These are phyloP conservation scores for Fusarium sp. DNA, from an alignment of 2,329 filamentous ascomycete species.

Conservation along the genomic window DNA sequence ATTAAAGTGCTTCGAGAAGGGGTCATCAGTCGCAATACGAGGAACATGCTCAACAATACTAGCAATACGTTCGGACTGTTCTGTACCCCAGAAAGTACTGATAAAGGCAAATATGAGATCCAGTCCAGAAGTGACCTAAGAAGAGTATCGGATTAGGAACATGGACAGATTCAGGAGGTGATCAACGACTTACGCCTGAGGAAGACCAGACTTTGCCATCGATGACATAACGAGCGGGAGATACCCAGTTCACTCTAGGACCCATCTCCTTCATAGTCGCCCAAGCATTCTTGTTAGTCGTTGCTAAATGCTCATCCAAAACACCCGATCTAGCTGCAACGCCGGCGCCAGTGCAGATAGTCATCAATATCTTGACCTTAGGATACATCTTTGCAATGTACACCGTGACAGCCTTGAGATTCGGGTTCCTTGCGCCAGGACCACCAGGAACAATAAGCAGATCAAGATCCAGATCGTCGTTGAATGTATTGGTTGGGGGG, in stretches of 20 bases:
- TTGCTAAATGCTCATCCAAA: slow-evolving; percentile 67
- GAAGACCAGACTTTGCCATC: slow-evolving; percentile 74
- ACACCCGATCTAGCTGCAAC: slow-evolving; percentile 66
- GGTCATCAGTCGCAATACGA: slow-evolving; percentile 40
- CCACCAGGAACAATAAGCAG: slow-evolving; percentile 74
- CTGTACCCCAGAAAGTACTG: slow-evolving; percentile 57
- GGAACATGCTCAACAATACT: slow-evolving; percentile 62
- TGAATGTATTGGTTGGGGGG: slow-evolving; percentile 60
- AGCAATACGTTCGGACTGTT: slow-evolving; percentile 54
- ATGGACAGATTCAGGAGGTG: background rate
- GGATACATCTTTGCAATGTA: slow-evolving; percentile 54
- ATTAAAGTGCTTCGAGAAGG: slow-evolving; percentile 39
- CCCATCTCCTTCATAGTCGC: slow-evolving; percentile 55
- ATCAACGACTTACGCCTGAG: slow-evolving; percentile 57
- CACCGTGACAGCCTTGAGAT: slow-evolving; percentile 46
- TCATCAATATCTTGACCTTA: slow-evolving; percentile 63
- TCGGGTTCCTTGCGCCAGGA: slow-evolving; percentile 52
- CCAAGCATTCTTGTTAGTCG: slow-evolving; percentile 71
- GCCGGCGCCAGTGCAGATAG: slow-evolving; percentile 71
- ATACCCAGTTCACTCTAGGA: slow-evolving; percentile 65
- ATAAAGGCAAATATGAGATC: slow-evolving; percentile 51
- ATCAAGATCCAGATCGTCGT: slow-evolving; percentile 57
- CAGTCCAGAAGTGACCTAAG: slow-evolving; percentile 47
- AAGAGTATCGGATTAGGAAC: background rate
- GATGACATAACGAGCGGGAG: slow-evolving; percentile 68